These are phyloP conservation scores for Typha latifolia DNA, from an alignment of 176 grass and related monocot genomes.

Conservation along the genomic window DNA sequence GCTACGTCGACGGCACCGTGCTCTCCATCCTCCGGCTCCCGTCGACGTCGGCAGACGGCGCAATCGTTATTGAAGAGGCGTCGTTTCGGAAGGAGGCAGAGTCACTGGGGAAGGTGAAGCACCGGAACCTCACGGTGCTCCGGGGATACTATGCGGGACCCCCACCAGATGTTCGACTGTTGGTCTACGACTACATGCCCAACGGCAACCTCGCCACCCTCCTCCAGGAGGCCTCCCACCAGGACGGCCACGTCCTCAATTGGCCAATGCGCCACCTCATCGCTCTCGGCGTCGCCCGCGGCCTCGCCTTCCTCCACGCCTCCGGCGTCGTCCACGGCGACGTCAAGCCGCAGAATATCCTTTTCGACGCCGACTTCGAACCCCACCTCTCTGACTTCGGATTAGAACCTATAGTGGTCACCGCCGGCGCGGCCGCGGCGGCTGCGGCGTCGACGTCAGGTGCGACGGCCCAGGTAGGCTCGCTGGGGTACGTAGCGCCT, in stretches of 20 bases:
- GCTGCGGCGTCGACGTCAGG: slow-evolving; percentile 49
- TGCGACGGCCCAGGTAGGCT: slow-evolving; percentile 51
- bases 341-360: slow-evolving; percentile 84
- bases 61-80: slow-evolving; percentile 78
- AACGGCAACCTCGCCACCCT: slow-evolving; percentile 94
- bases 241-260: slow-evolving; percentile 93
- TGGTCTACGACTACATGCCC: slow-evolving; percentile 99
- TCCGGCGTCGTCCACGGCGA: slow-evolving; percentile 89
- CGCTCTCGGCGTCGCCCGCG: slow-evolving; percentile 76
- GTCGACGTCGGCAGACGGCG: slow-evolving; percentile 73
- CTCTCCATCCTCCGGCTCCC: slow-evolving; percentile 79
- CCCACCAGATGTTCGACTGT: slow-evolving; percentile 77
- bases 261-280: slow-evolving; percentile 99
- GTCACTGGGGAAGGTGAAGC: slow-evolving; percentile 90
- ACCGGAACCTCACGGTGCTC: slow-evolving; percentile 87
- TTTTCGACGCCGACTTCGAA: slow-evolving; percentile 96
- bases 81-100: slow-evolving; percentile 95
- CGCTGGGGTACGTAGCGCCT: slow-evolving; percentile 79
- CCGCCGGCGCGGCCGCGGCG: slow-evolving; percentile 52
- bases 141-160: slow-evolving; percentile 94
- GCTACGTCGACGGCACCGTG: slow-evolving; percentile 84
- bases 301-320: slow-evolving; percentile 76
- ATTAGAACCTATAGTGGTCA: slow-evolving; percentile 87
- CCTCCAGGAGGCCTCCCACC: slow-evolving; percentile 92
- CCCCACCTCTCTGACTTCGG: slow-evolving; percentile 92